Base-by-base conservation (phyloP, 352 stramenopile genomes). In the Globisporangium irregulare region DNA sequence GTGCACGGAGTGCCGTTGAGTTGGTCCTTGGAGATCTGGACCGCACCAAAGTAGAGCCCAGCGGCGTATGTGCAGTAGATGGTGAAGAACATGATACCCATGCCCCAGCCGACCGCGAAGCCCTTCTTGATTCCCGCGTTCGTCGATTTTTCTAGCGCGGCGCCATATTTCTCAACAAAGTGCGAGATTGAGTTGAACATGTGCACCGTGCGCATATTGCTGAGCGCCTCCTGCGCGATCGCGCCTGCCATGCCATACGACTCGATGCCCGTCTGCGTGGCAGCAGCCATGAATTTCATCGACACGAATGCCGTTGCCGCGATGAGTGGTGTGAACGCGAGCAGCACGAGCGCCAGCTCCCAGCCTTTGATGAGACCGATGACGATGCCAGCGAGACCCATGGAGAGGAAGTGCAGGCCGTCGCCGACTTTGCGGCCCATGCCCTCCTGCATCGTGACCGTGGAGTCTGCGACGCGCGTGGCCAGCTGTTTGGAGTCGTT, bases 1-100 rank as follows among this genome's bases (percentile, higher is more conserved):
- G 62, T 69, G 68, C 82, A 93, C 0, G 25, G 51, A 15, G 81
- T 71, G 46, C 77, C 77, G 20, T 79, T 78, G 12, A 89, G 66
- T 73, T 78, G 24, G 58, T 92, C 86, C 67, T 90, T 80, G 9
- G 76, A 74, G n/a, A 93, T 75, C 73, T 87, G 78, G 2, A 88
- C 69, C 1, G 86, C 86, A 12, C 88, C 87, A 61, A 92, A 95
- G 74, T 80, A 93, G 75, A 96, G 90, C 3, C 88, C 88, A 4
- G 80, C 71, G 20, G 80, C 85, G 69, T 96, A 96, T 12, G 84
- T 89, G 68, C 81, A 86, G 65, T 89, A 87, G 1, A 87, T 71
- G 3, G 77, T 80, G 43, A 87, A 76, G 56, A 91, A 91, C 74
- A 92, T 90, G 24, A 90, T 48, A 4, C 82, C 82, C 5, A 76